A percentile compares a stretch with the other conserved stretches of the same genome.
These are phyloP conservation scores for Fusarium acutatum DNA, from an alignment of 2,329 filamentous ascomycete genomes.

Conservation along the genomic window DNA sequence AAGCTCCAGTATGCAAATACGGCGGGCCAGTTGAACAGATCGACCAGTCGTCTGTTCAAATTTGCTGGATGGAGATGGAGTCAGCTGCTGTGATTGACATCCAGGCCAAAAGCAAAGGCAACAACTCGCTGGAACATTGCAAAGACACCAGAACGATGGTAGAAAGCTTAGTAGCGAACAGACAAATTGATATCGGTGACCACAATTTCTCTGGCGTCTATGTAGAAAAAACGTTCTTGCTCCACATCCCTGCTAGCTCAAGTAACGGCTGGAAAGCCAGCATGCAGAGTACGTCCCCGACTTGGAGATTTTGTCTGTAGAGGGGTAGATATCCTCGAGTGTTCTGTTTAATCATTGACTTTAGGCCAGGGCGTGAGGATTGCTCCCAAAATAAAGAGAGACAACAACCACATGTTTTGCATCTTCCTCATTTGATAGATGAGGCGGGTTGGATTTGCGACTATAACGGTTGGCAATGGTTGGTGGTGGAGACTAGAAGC, in stretches of 20 bases:
- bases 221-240: constrained; percentile 25
- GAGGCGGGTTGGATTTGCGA: constrained; percentile 2
- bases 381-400: background rate
- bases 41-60: background rate
- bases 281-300: constrained; percentile 11
- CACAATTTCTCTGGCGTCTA: constrained; percentile 24
- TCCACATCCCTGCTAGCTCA: constrained; percentile 35
- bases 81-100: constrained; percentile 26
- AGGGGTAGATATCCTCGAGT: background rate
- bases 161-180: background rate
- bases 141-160: background rate
- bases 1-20: constrained; percentile 37
- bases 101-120: constrained; percentile 28
- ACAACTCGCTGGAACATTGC: constrained; percentile 8
- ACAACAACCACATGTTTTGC: constrained; percentile 7
- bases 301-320: background rate
- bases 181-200: constrained; percentile 13
- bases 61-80: constrained; percentile 22
- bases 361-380: background rate
- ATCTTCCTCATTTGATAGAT: constrained; percentile 7
- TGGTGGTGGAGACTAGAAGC: constrained; percentile 23
- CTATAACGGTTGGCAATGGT: constrained; percentile 12
- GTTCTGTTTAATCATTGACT: constrained; percentile 4
- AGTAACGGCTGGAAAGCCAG: constrained; percentile 22
- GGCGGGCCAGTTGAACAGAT: constrained; percentile 27